Evolutionary conservation across 1,284 basidiomycete species (phyloP), one percentile per base, ranked within the genome.

Genomic region (Veloboletus limbatus): DNA sequence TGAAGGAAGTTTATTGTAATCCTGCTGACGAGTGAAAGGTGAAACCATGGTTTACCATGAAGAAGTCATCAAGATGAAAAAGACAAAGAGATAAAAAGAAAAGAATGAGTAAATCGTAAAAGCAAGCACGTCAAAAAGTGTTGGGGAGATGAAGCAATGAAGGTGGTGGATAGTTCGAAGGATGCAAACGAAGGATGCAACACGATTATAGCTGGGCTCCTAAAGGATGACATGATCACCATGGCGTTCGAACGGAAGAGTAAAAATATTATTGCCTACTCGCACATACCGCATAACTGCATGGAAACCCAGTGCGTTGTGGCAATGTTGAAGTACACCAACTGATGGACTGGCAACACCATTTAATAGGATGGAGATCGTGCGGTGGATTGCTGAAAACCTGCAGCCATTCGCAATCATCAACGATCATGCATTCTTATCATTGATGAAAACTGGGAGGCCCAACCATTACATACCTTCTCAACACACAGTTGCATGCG

Each of bases 391-490:
- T 2, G 10, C 9, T 4, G 27, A 54, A 25, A 49, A 16, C 9
- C 32, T 47, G 10, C 3, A n/a, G 0, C 47, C 28, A 28, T 54
- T 49, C 11, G 1, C 5, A 2, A 53, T 53, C 1, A 20, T 54
- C 3, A 33, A 30, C 0, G 43, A 54, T 14, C 3, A 1, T 0
- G 26, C 14, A 2, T 24, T 30, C 32, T 27, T 13, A 10, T n/a
- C 17, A 4, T 31, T 53, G 20, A 53, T 51, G 42, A 53, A 53
- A 14, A 54, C 39, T 2, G 41, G 52, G 3, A 0, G 13, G 4
- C 43, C 30, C 0, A 16, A 48, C 17, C 40, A 48, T 10, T 47
- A 54, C 32, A 10, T 54, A 39, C 45, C 40, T 3, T 44, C 10
- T 0, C 6, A 5, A 5, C 8, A 4, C 0, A 51, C 53, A 0